Evolutionary conservation across 2,329 filamentous ascomycete species (phyloP).

Genomic region (Cladosporium sp.): DNA sequence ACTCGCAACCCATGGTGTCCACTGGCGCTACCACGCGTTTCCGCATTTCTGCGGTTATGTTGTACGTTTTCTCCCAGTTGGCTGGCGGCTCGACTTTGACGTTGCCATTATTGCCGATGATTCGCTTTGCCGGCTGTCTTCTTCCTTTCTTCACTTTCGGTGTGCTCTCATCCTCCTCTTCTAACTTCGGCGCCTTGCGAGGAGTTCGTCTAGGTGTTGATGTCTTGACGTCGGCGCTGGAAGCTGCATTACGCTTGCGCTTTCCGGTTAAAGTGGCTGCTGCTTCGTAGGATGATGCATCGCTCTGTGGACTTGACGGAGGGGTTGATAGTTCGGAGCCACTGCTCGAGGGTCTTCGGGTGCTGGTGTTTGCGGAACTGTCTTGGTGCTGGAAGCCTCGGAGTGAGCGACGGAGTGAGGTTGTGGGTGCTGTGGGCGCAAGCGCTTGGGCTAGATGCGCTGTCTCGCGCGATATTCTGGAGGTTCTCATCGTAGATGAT

Average conservation of each 20-base stretch:
- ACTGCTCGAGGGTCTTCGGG: conserved; percentile 5
- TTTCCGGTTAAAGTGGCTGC: conserved; percentile 17
- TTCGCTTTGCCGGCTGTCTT: conserved; percentile 30
- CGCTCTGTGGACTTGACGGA: conserved; percentile 14
- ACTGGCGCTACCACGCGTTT: conserved; percentile 71
- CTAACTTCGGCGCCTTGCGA: conserved; percentile 25
- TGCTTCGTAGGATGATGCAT: conserved; percentile 5
- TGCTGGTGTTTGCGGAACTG: conserved; percentile 7
- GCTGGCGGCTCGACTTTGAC: conserved; percentile 52
- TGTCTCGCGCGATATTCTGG: conserved; percentile 22
- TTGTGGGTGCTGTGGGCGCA: conserved; percentile 14
- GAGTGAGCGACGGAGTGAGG: conserved; percentile 19
- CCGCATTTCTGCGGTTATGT: conserved; percentile 71
- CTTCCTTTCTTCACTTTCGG: conserved; percentile 17
- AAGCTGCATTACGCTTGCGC: conserved; percentile 18
- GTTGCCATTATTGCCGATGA: conserved; percentile 29
- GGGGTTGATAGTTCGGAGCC: conserved; percentile 17
- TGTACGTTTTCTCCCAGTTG: conserved; percentile 81
- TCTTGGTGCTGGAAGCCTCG: conserved; percentile 17
- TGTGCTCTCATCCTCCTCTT: conserved; percentile 12
- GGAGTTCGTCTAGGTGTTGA: conserved; percentile 22
- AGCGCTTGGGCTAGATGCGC: conserved; percentile 20
- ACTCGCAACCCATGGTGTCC: conserved; percentile 95
- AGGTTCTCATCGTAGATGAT: conserved; percentile 19
- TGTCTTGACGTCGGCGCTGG: conserved; percentile 14